A percentile compares a stretch with the other conserved stretches of the same genome.
Conservation (phyloP, 352 stramenopile genomes). For the Sclerospora graminicola region DNA sequence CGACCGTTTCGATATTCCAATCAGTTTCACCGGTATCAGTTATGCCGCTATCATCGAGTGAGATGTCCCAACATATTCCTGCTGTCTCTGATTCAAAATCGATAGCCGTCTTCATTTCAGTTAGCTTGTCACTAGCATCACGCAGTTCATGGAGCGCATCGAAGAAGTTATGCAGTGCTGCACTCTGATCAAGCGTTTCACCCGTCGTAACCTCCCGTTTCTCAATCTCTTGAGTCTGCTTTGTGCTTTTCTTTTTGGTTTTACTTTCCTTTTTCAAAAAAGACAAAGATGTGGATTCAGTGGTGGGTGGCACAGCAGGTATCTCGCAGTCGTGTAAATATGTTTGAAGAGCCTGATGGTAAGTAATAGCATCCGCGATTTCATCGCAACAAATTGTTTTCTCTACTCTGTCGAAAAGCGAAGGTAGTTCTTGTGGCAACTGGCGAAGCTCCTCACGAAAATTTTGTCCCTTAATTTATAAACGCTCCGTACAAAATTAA, state of each 20-base stretch:
- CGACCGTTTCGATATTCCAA: too few species aligned
- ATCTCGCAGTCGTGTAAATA: conserved; percentile 53
- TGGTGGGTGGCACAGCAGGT: conserved; percentile 13
- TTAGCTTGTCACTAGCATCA: conserved; percentile 26
- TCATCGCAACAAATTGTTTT: conserved; percentile 31
- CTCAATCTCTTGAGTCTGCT: conserved; percentile 8
- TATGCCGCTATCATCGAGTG: conserved; percentile 35
- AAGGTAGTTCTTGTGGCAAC: conserved; percentile 43
- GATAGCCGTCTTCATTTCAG: conserved; percentile 9
- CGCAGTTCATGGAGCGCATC: conserved; percentile 40
- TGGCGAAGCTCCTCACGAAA: conserved; percentile 59
- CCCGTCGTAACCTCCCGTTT: conserved; percentile 6
- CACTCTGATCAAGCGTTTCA: conserved; percentile 30
- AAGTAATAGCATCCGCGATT: conserved; percentile 35
- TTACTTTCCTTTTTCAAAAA: conserved; percentile 40
- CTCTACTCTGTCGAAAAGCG: conserved; percentile 37
- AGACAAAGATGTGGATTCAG: conserved; percentile 3
- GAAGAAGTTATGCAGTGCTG: conserved; percentile 40
- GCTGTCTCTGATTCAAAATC: conserved; percentile 46
- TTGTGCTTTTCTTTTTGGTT: conserved; percentile 22
- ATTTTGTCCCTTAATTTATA: conserved; percentile 26
- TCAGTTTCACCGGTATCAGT: too few species aligned
- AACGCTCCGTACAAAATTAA: background rate
- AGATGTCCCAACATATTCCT: conserved; percentile 72
- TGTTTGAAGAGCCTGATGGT: conserved; percentile 53